Conservation (phyloP, 1,139 yeast genomes). For the Geotrichum restrictum region DNA sequence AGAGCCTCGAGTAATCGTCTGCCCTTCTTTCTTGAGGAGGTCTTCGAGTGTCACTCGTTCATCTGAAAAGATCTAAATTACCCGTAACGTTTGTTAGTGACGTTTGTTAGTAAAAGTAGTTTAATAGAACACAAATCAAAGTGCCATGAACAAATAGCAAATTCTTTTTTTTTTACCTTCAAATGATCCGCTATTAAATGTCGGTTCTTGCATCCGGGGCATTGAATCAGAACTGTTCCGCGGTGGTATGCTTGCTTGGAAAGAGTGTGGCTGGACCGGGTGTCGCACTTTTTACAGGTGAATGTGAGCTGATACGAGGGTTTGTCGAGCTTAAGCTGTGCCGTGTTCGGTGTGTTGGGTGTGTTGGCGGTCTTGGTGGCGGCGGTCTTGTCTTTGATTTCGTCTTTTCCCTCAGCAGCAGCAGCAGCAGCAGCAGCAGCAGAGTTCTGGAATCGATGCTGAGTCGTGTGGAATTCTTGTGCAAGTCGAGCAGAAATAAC, state of each 20-base stretch:
- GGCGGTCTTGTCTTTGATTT: background rate
- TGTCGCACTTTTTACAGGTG: conserved; percentile 84
- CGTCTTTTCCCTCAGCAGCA: background rate
- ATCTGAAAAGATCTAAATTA: conserved; percentile 63
- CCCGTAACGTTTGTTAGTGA: conserved; percentile 14
- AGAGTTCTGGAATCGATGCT: background rate
- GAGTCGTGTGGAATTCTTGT: background rate
- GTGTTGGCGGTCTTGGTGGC: too few relatives aligned
- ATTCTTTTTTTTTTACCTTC: too few relatives aligned
- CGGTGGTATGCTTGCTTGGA: conserved; percentile 85
- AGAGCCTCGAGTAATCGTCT: conserved; percentile 52
- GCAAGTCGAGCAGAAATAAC: too few relatives aligned
- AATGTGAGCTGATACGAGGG: conserved; percentile 85
- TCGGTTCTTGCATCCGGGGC: conserved; percentile 85
- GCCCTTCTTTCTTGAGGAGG: conserved; percentile 72
- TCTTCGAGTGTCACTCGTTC: conserved; percentile 71
- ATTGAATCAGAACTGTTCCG: conserved; percentile 85
- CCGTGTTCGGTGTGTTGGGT: background rate
- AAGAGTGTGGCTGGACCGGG: conserved; percentile 79
- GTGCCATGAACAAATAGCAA: too few relatives aligned
- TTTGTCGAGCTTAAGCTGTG: conserved; percentile 37
- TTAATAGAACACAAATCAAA: too few relatives aligned
- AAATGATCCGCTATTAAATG: conserved; percentile 93
- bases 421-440: background rate
- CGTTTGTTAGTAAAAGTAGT: background rate